A percentile compares a stretch with the other conserved stretches of the same genome.
These are phyloP conservation scores for Colletotrichum lentis DNA, from an alignment of 2,329 filamentous ascomycete genomes.

Conservation along the genomic window DNA sequence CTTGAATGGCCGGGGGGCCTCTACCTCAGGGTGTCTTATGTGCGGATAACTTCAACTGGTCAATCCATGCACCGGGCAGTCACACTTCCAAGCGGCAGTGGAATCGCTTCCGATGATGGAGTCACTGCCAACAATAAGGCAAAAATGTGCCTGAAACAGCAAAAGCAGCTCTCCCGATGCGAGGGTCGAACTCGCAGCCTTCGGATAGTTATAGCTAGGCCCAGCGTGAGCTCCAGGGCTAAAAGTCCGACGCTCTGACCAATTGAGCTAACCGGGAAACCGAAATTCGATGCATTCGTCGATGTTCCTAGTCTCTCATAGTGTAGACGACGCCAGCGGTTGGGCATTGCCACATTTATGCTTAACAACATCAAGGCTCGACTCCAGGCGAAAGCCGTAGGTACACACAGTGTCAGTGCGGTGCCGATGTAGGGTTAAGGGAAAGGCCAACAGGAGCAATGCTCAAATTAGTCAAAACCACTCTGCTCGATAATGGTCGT, in stretches of 20 bases:
- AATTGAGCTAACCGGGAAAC: neutral
- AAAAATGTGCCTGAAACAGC: neutral
- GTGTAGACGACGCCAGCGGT: neutral
- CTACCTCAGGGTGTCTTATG: too few species aligned
- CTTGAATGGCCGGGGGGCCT: too few species aligned
- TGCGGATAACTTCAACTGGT: too few species aligned
- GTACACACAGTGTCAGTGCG: neutral
- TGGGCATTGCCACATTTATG: neutral
- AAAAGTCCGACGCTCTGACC: constrained; percentile 14
- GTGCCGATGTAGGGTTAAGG: neutral
- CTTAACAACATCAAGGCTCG: neutral
- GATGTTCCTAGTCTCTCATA: neutral
- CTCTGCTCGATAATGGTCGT: neutral
- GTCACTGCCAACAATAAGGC: too few species aligned
- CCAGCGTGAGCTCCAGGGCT: neutral
- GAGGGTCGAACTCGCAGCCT: constrained; percentile 6
- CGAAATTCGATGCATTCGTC: accelerated
- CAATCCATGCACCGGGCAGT: too few species aligned
- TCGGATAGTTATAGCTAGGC: neutral
- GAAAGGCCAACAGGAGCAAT: neutral
- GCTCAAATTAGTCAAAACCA: neutral
- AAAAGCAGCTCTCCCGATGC: neutral
- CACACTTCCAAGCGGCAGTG: too few species aligned
- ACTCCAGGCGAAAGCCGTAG: neutral
- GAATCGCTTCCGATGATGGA: too few species aligned